Conservation (phyloP, 257 asterid species). For the Dorcoceras hygrometricum region DNA sequence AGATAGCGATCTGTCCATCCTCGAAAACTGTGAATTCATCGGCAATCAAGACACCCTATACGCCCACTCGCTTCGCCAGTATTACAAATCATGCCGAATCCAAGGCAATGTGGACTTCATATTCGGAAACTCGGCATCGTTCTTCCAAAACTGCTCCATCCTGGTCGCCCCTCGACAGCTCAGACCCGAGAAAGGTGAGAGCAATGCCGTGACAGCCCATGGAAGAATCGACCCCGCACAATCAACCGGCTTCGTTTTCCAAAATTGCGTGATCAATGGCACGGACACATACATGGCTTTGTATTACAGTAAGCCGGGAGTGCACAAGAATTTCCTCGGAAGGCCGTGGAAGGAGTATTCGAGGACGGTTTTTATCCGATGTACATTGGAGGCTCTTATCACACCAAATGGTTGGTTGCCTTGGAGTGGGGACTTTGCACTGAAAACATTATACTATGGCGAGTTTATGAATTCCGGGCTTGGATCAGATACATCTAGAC, state of each 20-base stretch:
- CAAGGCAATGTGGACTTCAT: conserved; percentile 54
- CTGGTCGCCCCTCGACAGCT: conserved; percentile 40
- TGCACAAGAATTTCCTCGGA: conserved; percentile 40
- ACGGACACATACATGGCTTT: conserved; percentile 40
- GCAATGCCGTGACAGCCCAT: conserved; percentile 51
- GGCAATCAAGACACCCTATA: conserved; percentile 56
- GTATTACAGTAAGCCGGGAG: conserved; percentile 39
- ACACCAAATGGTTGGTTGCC: conserved; percentile 46
- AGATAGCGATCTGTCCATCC: conserved; percentile 37
- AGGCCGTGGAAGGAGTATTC: conserved; percentile 61
- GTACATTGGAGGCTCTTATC: conserved; percentile 37
- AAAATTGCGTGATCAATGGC: conserved; percentile 43
- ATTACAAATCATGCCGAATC: conserved; percentile 52
- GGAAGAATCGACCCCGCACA: conserved; percentile 47
- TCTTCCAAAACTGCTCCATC: conserved; percentile 42
- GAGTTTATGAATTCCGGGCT: conserved; percentile 37
- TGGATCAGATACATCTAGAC: conserved; percentile 23
- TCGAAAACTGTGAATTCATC: conserved; percentile 47
- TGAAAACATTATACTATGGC: conserved; percentile 47
- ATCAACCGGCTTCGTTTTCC: conserved; percentile 47
- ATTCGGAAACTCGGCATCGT: conserved; percentile 48
- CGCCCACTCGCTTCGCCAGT: conserved; percentile 49
- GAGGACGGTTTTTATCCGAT: conserved; percentile 39
- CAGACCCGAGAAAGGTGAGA: conserved; percentile 46
- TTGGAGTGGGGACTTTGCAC: conserved; percentile 44